A percentile compares a stretch with the other conserved stretches of the same genome.
These are phyloP conservation scores for Zygoascus bituminiphila DNA, from an alignment of 805 yeast species.

Conservation along the genomic window DNA sequence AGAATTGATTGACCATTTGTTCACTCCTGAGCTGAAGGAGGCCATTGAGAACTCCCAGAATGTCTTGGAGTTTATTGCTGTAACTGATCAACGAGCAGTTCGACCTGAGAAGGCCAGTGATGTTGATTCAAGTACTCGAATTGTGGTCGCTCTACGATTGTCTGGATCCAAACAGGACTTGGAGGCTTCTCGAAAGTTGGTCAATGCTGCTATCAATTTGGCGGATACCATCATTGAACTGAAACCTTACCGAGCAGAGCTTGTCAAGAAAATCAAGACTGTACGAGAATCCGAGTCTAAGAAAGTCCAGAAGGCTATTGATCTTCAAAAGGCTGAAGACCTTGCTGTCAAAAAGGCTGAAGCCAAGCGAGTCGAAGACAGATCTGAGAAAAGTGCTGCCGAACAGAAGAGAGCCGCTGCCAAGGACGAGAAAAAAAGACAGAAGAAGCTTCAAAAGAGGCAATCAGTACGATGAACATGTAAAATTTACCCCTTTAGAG, in stretches of 20 bases:
- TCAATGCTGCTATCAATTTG: conserved; percentile 49
- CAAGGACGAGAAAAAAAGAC: conserved; percentile 74
- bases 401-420: conserved; percentile 72
- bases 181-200: conserved; percentile 40
- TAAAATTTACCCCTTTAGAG: no score
- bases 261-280: conserved; percentile 64
- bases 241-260: conserved; percentile 54
- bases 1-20: conserved; percentile 65
- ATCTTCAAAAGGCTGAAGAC: conserved; percentile 57
- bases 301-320: conserved; percentile 63
- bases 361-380: conserved; percentile 46
- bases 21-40: conserved; percentile 39
- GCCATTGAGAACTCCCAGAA: conserved; percentile 38
- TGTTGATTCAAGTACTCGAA: conserved; percentile 41
- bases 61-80: conserved; percentile 57
- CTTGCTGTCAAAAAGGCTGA: conserved; percentile 57
- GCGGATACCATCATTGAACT: conserved; percentile 52
- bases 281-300: conserved; percentile 67
- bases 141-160: conserved; percentile 46
- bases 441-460: conserved; percentile 44
- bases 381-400: conserved; percentile 57
- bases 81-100: conserved; percentile 76
- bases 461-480: neutral
- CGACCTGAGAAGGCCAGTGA: conserved; percentile 58
- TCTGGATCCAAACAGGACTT: conserved; percentile 45